phyloP scores from a whole-genome alignment of 2,329 filamentous ascomycete genomes.

The Mariannaea elegans region DNA sequence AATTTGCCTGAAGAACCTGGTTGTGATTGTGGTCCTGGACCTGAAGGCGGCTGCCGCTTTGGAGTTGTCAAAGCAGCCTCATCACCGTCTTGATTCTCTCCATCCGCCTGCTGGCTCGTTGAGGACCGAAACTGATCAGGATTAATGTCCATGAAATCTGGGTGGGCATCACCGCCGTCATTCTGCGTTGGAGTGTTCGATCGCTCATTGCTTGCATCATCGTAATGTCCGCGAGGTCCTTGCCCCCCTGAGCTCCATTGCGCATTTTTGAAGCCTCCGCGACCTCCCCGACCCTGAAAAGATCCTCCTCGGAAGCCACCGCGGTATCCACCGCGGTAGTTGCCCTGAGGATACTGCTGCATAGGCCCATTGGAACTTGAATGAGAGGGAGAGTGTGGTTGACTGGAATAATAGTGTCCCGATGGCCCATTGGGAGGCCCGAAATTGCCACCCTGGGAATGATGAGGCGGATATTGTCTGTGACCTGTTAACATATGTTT shows the following conservation, averaged over 20 bases:
- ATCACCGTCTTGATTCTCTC: conserved; percentile 48
- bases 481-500: conserved; percentile 12
- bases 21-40: conserved; percentile 60
- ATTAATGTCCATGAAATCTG: conserved; percentile 29
- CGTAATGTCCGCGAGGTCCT: conserved; percentile 34
- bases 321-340: conserved; percentile 57
- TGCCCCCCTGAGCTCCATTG: conserved; percentile 70
- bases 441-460: conserved; percentile 61
- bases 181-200: conserved; percentile 23
- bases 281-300: conserved; percentile 60
- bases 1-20: conserved; percentile 72
- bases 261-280: conserved; percentile 72
- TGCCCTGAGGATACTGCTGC: conserved; percentile 59
- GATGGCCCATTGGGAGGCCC: conserved; percentile 62
- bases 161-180: conserved; percentile 25
- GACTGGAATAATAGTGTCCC: conserved; percentile 61
- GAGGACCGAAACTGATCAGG: conserved; percentile 39
- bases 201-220: conserved; percentile 32
- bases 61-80: conserved; percentile 64
- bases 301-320: conserved; percentile 70
- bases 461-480: conserved; percentile 70
- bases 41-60: conserved; percentile 61
- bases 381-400: conserved; percentile 60
- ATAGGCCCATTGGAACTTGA: conserved; percentile 66
- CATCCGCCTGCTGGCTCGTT: conserved; percentile 19